Conservation (phyloP, 352 stramenopile species). For the Phytopythium delawarense region DNA sequence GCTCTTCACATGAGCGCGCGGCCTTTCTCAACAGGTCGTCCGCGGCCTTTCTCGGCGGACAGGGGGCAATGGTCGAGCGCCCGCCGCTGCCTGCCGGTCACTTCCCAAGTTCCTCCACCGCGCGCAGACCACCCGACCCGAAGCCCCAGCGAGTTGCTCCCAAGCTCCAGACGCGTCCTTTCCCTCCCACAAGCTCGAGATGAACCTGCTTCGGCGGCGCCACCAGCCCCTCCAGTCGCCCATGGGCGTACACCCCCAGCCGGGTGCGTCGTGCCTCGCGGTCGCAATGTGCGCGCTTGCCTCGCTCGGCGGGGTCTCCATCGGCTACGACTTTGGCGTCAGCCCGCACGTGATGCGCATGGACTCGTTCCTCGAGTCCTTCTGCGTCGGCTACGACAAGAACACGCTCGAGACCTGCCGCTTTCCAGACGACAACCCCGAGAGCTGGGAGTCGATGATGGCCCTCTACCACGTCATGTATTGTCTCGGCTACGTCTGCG, state of each 20-base stretch:
- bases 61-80: neutral
- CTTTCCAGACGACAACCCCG: neutral
- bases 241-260: neutral
- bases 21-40: no score
- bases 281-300: conserved; percentile 2
- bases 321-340: conserved; percentile 44
- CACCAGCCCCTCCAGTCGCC: neutral
- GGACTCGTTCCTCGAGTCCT: conserved; percentile 37
- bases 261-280: neutral
- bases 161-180: neutral
- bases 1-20: no score
- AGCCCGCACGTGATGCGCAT: conserved; percentile 39
- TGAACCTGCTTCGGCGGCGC: neutral
- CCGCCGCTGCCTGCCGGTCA: neutral
- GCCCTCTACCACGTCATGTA: conserved; percentile 37
- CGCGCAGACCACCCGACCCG: neutral
- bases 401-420: conserved; percentile 26
- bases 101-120: conserved; percentile 3
- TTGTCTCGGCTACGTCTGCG: conserved; percentile 36
- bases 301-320: conserved; percentile 43
- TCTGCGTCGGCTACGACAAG: conserved; percentile 36
- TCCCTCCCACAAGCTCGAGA: neutral
- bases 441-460: conserved; percentile 40
- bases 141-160: neutral
- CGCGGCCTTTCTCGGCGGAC: neutral